Conservation (phyloP, 2,329 filamentous ascomycete genomes). For the Xylaria sp. region DNA sequence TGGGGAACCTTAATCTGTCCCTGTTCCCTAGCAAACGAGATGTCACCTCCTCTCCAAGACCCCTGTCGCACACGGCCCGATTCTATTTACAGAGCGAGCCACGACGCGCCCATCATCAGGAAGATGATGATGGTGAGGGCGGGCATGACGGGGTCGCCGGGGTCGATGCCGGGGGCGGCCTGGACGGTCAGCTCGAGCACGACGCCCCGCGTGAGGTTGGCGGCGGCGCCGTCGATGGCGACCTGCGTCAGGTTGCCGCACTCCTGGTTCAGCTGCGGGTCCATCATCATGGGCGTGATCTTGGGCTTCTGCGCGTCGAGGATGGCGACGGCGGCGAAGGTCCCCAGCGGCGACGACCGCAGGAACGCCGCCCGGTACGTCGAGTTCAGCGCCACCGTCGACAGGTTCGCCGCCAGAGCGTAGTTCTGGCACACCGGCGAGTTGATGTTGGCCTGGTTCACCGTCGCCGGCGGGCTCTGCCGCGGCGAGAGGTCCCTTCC, state of each 20-base stretch:
- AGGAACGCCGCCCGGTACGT: slow-evolving; percentile 51
- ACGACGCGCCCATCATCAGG: slow-evolving; percentile 30
- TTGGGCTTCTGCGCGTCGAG: slow-evolving; percentile 45
- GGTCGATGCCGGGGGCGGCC: slow-evolving; percentile 36
- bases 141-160: slow-evolving; percentile 26
- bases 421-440: slow-evolving; percentile 45
- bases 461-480: slow-evolving; percentile 30
- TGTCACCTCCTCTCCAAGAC: background rate
- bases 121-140: slow-evolving; percentile 28
- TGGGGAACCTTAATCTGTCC: background rate
- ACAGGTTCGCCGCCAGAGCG: slow-evolving; percentile 49
- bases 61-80: background rate
- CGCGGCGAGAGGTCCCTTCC: slow-evolving; percentile 22
- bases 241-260: slow-evolving; percentile 50
- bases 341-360: slow-evolving; percentile 46
- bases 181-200: slow-evolving; percentile 42
- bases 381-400: slow-evolving; percentile 48
- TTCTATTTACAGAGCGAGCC: slow-evolving; percentile 24
- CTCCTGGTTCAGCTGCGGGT: slow-evolving; percentile 44
- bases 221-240: slow-evolving; percentile 46
- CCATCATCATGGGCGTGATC: slow-evolving; percentile 41
- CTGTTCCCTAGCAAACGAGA: background rate
- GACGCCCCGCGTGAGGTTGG: slow-evolving; percentile 47
- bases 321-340: slow-evolving; percentile 42
- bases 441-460: slow-evolving; percentile 7